Base-by-base conservation (phyloP, 306 rosid species). In the Vigna reflexopilosa region DNA sequence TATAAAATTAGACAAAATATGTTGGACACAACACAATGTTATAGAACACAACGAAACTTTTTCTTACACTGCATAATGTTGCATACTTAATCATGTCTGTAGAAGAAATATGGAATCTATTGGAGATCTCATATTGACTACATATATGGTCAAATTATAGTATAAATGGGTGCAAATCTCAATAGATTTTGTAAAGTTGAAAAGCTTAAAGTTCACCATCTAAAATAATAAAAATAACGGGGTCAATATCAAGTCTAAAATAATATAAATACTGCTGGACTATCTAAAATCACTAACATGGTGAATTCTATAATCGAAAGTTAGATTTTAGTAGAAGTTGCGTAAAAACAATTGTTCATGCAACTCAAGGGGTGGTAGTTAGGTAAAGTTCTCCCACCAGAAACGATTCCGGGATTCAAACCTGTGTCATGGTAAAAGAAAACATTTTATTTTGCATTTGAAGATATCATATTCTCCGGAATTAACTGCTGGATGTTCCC, bases 1-100 rank as follows among this genome's bases (percentile, higher is more conserved):
- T 14, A 34, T 67, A 22, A 50, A 67, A 71, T 45, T 9, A 68
- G 78, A 38, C 55, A 73, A 77, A 22, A 71, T 63, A 40, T 12
- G 62, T 65, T 22, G 5, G 72, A 73, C 45, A 73, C 11, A 40
- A 40, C 42, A 63, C 32, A 50, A 50, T 47, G 58, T 44, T 38
- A 51, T 38, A 34, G 13, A 24, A 19, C 13, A 61, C 8, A 38
- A 54, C 34, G 34, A 30, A 30, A 30, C 34, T 24, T 15, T 40
- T 51, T 62, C 67, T 69, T 12, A 75, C 55, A 62, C 32, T 17
- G 55, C 50, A 76, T 13, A 52, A 19, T 34, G 34, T 73, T 73
- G 69, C 76, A 78, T 26, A 44, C 28, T 24, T 42, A 20, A 66
- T 9, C 36, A 70, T 11, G 19, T 11, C 54, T 14, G 36, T 19